phyloP scores from a whole-genome alignment of 257 asterid genomes.

The Capsicum baccatum region DNA sequence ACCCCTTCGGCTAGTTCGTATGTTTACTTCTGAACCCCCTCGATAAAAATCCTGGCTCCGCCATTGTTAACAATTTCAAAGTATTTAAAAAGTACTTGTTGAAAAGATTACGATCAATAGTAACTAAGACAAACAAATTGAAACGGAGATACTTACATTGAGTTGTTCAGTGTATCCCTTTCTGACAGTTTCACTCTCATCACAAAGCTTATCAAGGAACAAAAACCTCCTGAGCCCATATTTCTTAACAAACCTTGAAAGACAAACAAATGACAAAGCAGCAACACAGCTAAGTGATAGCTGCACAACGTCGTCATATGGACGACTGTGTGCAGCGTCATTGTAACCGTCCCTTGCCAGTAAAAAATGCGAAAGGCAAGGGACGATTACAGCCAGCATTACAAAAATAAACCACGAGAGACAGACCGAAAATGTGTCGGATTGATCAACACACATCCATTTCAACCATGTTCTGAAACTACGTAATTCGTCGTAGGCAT shows the following conservation, averaged over 20 bases:
- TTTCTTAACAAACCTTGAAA: constrained; percentile 32
- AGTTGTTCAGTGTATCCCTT: constrained; percentile 35
- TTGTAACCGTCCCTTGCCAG: constrained; percentile 24
- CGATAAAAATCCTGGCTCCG: no score
- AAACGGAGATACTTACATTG: constrained; percentile 26
- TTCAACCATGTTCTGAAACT: constrained; percentile 33
- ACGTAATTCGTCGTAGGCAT: constrained; percentile 31
- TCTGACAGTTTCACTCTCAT: constrained; percentile 38
- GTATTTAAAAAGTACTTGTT: no score
- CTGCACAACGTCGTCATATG: constrained; percentile 31
- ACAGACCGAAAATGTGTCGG: constrained; percentile 23
- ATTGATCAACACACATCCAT: constrained; percentile 39
- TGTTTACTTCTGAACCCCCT: no score
- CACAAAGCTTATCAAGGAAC: constrained; percentile 38
- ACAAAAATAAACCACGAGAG: constrained; percentile 36
- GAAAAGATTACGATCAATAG: no score
- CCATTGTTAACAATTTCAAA: no score
- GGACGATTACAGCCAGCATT: constrained; percentile 28
- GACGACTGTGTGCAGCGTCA: constrained; percentile 30
- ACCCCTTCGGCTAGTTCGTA: no score
- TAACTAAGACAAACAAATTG: no score
- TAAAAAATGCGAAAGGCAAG: constrained; percentile 31
- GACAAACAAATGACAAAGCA: constrained; percentile 35
- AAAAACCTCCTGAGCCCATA: constrained; percentile 37
- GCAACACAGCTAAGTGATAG: constrained; percentile 35